Conservation (phyloP, 2,329 filamentous ascomycete species). For the Leptosphaerulina australis region DNA sequence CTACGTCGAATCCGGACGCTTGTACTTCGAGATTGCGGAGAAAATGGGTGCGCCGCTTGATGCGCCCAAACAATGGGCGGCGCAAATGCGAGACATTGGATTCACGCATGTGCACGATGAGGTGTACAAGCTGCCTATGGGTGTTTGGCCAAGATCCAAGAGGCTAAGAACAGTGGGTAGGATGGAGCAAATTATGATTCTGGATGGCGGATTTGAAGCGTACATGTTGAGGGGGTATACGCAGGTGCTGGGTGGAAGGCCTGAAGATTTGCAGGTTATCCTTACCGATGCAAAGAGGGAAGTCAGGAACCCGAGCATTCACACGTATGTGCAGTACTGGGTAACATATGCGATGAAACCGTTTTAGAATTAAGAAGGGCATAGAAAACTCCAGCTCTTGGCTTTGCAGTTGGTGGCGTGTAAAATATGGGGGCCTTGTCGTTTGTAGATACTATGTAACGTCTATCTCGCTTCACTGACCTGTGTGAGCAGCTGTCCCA, state of each 20-base stretch:
- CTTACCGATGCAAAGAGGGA: conserved; percentile 28
- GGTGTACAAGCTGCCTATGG: conserved; percentile 36
- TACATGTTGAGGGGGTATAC: conserved; percentile 35
- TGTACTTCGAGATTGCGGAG: conserved; percentile 31
- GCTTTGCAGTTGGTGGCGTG: conserved; percentile 3
- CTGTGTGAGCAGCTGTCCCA: conserved; percentile 43
- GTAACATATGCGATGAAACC: conserved; percentile 25
- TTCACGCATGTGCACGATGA: conserved; percentile 53
- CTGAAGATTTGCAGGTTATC: conserved; percentile 28
- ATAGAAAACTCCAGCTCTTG: neutral
- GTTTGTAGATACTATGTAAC: conserved; percentile 1
- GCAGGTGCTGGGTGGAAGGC: conserved; percentile 16
- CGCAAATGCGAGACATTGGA: conserved; percentile 44
- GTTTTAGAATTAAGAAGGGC: neutral
- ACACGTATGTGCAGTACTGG: conserved; percentile 34
- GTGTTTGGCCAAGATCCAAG: conserved; percentile 37
- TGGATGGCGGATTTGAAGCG: conserved; percentile 32
- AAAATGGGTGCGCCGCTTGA: conserved; percentile 45
- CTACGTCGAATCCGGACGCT: conserved; percentile 25
- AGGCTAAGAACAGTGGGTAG: conserved; percentile 25
- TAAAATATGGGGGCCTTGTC: neutral
- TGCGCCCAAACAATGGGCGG: conserved; percentile 41
- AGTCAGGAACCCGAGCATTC: conserved; percentile 27
- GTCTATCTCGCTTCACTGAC: conserved; percentile 37
- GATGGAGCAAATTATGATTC: conserved; percentile 33